phyloP scores from a whole-genome alignment of 2,329 filamentous ascomycete genomes.

The Periconia sp. region DNA sequence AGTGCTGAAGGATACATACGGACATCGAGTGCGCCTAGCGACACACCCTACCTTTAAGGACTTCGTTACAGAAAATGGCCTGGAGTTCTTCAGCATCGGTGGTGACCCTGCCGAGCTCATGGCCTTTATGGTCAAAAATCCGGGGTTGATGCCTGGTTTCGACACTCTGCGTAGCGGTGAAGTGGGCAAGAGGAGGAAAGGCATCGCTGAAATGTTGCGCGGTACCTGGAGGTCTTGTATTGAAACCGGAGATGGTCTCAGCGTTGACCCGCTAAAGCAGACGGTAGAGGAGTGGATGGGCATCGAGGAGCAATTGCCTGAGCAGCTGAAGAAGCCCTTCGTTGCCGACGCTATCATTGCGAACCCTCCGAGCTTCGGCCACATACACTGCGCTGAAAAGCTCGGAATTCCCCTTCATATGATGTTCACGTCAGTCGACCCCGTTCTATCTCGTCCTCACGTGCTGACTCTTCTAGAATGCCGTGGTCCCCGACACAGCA shows the following conservation, averaged over 20 bases:
- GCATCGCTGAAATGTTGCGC: conserved; percentile 78
- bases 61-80: conserved; percentile 56
- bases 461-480: conserved; percentile 61
- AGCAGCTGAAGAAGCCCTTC: conserved; percentile 63
- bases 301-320: conserved; percentile 44
- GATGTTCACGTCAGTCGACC: conserved; percentile 78
- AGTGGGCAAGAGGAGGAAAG: conserved; percentile 73
- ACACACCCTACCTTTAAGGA: conserved; percentile 57
- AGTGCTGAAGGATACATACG: conserved; percentile 56
- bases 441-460: neutral
- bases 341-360: conserved; percentile 83
- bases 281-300: conserved; percentile 59
- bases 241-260: conserved; percentile 72
- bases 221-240: conserved; percentile 89
- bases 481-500: conserved; percentile 86
- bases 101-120: conserved; percentile 58
- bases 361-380: conserved; percentile 78
- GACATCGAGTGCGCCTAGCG: conserved; percentile 55
- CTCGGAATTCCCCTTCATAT: conserved; percentile 77
- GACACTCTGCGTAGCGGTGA: conserved; percentile 79
- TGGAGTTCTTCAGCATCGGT: conserved; percentile 60
- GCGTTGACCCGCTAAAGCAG: conserved; percentile 58
- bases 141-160: conserved; percentile 82
- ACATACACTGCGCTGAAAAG: conserved; percentile 77
- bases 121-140: conserved; percentile 91